Conservation (phyloP, 805 yeast genomes). For the Candida ovalis region DNA sequence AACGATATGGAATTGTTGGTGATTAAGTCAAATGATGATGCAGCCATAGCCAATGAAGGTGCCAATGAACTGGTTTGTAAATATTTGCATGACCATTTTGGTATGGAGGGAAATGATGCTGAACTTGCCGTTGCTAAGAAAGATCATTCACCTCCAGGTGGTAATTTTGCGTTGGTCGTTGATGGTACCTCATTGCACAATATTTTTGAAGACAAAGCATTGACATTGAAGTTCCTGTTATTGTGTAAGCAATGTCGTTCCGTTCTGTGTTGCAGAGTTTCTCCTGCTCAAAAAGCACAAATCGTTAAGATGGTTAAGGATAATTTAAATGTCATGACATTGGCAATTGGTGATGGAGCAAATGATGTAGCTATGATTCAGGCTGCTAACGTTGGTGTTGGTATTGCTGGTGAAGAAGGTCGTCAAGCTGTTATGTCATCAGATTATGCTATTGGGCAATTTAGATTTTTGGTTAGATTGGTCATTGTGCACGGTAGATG, state of each 20-base stretch:
- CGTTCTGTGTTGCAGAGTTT: conserved; percentile 80
- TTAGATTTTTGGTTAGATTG: conserved; percentile 60
- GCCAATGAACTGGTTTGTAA: conserved; percentile 35
- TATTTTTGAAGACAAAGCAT: conserved; percentile 37
- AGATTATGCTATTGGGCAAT: conserved; percentile 80
- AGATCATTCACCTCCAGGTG: conserved; percentile 64
- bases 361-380: conserved; percentile 88
- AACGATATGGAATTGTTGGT: conserved; percentile 67
- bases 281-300: conserved; percentile 79
- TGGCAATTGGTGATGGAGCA: conserved; percentile 84
- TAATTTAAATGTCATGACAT: conserved; percentile 65
- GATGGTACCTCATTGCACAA: conserved; percentile 64
- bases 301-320: conserved; percentile 66
- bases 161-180: conserved; percentile 56
- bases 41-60: conserved; percentile 18
- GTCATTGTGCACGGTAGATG: conserved; percentile 80
- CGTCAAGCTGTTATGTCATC: conserved; percentile 85
- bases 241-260: conserved; percentile 73
- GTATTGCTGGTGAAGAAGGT: conserved; percentile 86
- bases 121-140: conserved; percentile 47
- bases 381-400: conserved; percentile 81
- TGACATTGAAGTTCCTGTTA: conserved; percentile 55
- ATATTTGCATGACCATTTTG: conserved; percentile 46
- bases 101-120: conserved; percentile 38
- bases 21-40: conserved; percentile 38